Conservation (phyloP, 2,329 filamentous ascomycete species). For the Fusarium tuaranense region DNA sequence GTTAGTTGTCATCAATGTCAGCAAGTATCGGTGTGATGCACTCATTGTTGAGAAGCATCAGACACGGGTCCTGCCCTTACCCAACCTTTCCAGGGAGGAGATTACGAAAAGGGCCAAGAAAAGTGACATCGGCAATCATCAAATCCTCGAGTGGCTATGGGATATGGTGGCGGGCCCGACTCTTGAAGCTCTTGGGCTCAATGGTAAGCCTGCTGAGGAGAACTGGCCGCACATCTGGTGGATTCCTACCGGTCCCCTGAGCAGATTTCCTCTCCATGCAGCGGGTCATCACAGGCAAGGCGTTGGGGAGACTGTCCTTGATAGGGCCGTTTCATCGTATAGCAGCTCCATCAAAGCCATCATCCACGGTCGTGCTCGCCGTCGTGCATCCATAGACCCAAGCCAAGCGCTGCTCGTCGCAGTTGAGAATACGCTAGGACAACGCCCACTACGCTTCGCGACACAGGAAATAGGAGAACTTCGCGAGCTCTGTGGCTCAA, state of each 20-base stretch:
- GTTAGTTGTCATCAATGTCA: neutral
- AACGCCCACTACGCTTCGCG: neutral
- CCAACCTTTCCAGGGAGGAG: neutral
- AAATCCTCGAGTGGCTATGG: neutral
- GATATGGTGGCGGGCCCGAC: neutral
- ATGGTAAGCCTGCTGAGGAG: neutral
- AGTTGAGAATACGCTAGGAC: neutral
- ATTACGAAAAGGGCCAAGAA: neutral
- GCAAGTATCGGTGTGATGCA: neutral
- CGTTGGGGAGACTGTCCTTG: neutral
- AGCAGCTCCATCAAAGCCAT: conserved; percentile 1
- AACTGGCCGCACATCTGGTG: neutral
- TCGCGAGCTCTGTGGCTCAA: neutral
- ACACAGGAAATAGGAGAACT: neutral
- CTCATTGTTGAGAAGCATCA: neutral
- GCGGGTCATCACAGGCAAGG: neutral
- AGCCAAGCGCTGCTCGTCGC: neutral
- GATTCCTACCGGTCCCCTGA: conserved; percentile 2
- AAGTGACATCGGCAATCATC: neutral
- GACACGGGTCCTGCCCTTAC: neutral
- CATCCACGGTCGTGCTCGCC: neutral
- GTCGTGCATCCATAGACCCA: neutral
- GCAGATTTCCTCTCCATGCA: conserved; percentile 5
- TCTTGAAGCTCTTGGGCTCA: neutral
- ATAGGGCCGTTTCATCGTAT: conserved; percentile 10